Conservation (phyloP, 805 yeast genomes). For the Yarrowia alimentaria region DNA sequence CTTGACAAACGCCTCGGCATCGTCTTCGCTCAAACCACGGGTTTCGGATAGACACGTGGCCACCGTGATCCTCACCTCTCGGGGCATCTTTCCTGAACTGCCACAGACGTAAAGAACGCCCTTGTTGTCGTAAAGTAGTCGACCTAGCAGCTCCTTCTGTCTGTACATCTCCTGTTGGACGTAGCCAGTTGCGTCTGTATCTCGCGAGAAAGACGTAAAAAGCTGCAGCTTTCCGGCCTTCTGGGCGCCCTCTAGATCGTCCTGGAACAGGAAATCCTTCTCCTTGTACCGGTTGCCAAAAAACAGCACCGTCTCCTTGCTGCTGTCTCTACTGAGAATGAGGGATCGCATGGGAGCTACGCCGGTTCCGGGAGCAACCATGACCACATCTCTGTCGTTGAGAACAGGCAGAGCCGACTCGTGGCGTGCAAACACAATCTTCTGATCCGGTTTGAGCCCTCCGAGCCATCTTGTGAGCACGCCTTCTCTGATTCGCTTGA, state of each 20-base stretch:
- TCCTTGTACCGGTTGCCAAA: conserved; percentile 68
- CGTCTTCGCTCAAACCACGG: conserved; percentile 44
- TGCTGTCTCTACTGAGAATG: conserved; percentile 43
- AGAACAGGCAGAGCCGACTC: conserved; percentile 46
- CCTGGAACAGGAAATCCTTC: conserved; percentile 66
- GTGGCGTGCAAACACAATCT: conserved; percentile 48
- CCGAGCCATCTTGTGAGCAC: conserved; percentile 78
- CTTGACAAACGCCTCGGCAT: conserved; percentile 52
- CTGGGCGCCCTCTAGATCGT: background rate
- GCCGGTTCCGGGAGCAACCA: conserved; percentile 95
- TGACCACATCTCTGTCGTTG: conserved; percentile 42
- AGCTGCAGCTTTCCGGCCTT: conserved; percentile 40
- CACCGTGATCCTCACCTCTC: conserved; percentile 77
- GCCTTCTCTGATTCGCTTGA: conserved; percentile 74
- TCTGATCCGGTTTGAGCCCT: conserved; percentile 48
- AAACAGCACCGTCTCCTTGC: conserved; percentile 52
- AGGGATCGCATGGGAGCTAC: conserved; percentile 86
- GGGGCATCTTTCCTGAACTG: conserved; percentile 92
- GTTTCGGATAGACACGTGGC: conserved; percentile 56
- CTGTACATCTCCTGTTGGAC: conserved; percentile 73
- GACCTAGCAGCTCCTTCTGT: conserved; percentile 49
- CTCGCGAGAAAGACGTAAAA: conserved; percentile 49
- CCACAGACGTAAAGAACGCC: conserved; percentile 85
- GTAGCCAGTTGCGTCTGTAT: conserved; percentile 48
- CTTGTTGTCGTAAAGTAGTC: conserved; percentile 51